A percentile compares a stretch with the other conserved stretches of the same genome.
phyloP scores from a whole-genome alignment of 768 basidiomycete species.

The Suillus weaverae region DNA sequence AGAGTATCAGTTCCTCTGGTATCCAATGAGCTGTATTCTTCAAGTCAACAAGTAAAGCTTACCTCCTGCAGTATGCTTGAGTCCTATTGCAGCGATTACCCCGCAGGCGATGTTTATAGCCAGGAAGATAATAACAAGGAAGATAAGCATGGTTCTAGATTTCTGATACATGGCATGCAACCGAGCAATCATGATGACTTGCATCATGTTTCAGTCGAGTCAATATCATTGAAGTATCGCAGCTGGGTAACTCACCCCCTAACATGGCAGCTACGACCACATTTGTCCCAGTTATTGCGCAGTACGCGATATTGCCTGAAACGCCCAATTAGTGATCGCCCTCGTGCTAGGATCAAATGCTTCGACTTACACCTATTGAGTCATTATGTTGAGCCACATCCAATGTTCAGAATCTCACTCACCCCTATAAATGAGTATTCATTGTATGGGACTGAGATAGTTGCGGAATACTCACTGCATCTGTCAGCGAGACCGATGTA shows the following conservation, averaged over 20 bases:
- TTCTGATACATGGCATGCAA: background rate
- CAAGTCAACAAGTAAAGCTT: too few species aligned
- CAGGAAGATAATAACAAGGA: background rate
- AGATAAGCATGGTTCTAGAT: background rate
- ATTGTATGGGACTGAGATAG: background rate
- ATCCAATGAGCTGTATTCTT: too few species aligned
- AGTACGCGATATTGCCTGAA: background rate
- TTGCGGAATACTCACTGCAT: background rate
- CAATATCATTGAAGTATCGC: background rate
- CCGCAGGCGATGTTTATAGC: background rate
- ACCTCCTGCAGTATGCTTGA: too few species aligned
- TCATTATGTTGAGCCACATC: background rate
- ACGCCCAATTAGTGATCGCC: background rate
- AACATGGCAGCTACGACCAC: background rate
- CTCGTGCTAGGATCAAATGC: background rate
- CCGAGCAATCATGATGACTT: background rate
- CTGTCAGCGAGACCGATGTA: background rate
- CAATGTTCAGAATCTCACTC: background rate
- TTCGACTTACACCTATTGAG: background rate
- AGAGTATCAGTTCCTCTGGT: too few species aligned
- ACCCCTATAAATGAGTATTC: background rate
- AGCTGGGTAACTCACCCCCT: background rate
- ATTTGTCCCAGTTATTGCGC: background rate
- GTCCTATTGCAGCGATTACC: background rate
- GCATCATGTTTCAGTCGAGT: background rate